Evolutionary conservation across 2,329 filamentous ascomycete species (phyloP), one percentile per base, ranked within the genome.

Genomic region (Epichloe aotearoae): DNA sequence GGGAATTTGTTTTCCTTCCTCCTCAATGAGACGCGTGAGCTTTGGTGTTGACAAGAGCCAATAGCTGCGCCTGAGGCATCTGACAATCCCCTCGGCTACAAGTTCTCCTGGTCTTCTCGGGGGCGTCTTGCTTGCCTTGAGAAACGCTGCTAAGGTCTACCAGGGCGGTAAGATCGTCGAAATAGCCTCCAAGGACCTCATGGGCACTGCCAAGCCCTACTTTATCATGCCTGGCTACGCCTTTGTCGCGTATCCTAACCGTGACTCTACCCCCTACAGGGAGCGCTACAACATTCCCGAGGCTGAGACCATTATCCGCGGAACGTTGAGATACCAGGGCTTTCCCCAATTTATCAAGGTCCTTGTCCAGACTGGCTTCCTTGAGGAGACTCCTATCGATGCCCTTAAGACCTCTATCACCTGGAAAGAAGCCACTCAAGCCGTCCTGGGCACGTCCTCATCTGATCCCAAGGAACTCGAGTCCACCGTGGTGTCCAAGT

Each of bases 201-300:
- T 37, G 63, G 51, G 47, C 19, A 53, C 77, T 45, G 88, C 88
- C 33, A 89, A 91, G 74, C 87, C 47, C 1, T 95, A 93, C 77
- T 81, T 77, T 69, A 91, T 90, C 73, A 90, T 88, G 72, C 86
- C 85, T 26, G 87, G 88, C 53, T 96, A 83, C 67, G 83, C 85
- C 48, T 91, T 95, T 61, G 89, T 96, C 58, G 88, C 85, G 41
- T 97, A 97, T 72, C 86, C 86, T 52, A 97, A 97, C 80, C 78
- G 90, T 59, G 90, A 97, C 71, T 90, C 83, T 19, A 93, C 87
- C 15, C 76, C 79, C 8, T 97, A 93, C 80, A 83, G 82, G 64
- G 84, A 95, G 75, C 82, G 87, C 55, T 96, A 96, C 78, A 71
- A 80, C 69, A 96, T 96, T 63, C 89, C 90, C 48, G 91, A 97